Evolutionary conservation across 2,329 filamentous ascomycete genomes (phyloP), one percentile per base, ranked within the genome.

Genomic region (Neonectria faginata): DNA sequence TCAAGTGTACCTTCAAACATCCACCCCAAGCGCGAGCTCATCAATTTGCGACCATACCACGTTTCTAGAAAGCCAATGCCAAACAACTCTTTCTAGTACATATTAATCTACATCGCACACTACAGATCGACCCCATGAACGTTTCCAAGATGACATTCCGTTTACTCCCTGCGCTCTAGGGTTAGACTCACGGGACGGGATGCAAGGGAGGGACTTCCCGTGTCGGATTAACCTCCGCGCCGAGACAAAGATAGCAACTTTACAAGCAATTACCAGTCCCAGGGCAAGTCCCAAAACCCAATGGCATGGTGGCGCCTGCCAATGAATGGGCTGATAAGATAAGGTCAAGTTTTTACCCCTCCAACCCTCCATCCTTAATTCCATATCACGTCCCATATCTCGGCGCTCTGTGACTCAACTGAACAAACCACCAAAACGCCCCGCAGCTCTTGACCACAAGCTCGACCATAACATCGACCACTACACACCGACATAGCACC

Each of bases 391-490:
- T 10, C 39, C 50, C 44, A 14, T 39, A 36, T 45, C 42, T 59
- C 48, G 31, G 25, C 20, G 36, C 5, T 59, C 48, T 42, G 33
- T 29, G 36, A 59, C 57, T 22, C 41, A 48, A 45, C 50, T 47
- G 41, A 48, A 20, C 44, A 29, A 57, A 57, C 57, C 22, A 18
- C 57, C 54, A 60, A 54, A 60, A 39, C 39, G 41, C 50, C 57
- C 57, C 47, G 57, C 57, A 39, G 8, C 41, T 54, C 50, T 60
- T 22, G 50, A 60, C 50, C 16, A 51, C 48, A 51, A 51, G n/a
- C 48, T 20, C 29, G 31, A 51, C n/a, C 12, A 60, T n/a, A 54
- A 39, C 45, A n/a, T 50, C 47, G 31, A 57, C 45, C 50, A 31
- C 39, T 20, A 10, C 39, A 39, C 27, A 39, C 16, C 39, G 10